Conservation (phyloP, 1,139 yeast genomes). For the Geotrichum carabidarum region DNA sequence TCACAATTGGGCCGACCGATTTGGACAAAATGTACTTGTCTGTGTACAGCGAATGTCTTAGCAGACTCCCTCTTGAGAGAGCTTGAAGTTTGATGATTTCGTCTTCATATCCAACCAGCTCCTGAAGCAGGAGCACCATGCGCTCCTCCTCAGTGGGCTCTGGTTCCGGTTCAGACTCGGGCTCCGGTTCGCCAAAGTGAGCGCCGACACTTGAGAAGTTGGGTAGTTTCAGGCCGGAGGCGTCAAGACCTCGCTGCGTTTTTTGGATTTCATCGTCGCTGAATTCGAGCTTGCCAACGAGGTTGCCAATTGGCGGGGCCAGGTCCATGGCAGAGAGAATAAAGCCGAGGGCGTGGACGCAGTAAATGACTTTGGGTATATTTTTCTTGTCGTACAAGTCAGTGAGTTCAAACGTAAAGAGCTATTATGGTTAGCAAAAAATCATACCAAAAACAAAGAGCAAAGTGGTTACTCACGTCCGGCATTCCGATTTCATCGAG, state of each 20-base stretch:
- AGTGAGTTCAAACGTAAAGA: constrained; percentile 83
- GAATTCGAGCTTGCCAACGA: constrained; percentile 61
- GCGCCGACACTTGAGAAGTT: constrained; percentile 41
- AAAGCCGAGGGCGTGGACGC: constrained; percentile 83
- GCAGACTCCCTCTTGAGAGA: constrained; percentile 44
- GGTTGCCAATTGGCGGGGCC: constrained; percentile 58
- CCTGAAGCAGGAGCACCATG: constrained; percentile 30
- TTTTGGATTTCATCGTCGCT: constrained; percentile 60
- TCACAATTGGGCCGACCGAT: constrained; percentile 35
- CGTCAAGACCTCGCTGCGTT: constrained; percentile 62
- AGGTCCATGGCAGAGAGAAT: constrained; percentile 52
- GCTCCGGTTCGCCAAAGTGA: constrained; percentile 33
- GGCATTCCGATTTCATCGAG: constrained; percentile 73
- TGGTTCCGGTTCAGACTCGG: constrained; percentile 22
- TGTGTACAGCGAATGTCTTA: constrained; percentile 10
- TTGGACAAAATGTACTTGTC: constrained; percentile 10
- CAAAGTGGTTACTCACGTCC: constrained; percentile 33
- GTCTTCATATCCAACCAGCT: constrained; percentile 26
- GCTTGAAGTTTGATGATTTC: constrained; percentile 42
- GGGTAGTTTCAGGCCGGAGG: constrained; percentile 41
- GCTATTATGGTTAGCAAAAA: constrained; percentile 23
- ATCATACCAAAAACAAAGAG: background rate
- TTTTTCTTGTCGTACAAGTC: constrained; percentile 91
- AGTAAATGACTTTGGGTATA: constrained; percentile 89
- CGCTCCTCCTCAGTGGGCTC: constrained; percentile 33